Percentiles rank a stretch among this genome's conserved stretches.
phyloP scores from a whole-genome alignment of 1,139 yeast genomes.

The Pichia sp. region DNA sequence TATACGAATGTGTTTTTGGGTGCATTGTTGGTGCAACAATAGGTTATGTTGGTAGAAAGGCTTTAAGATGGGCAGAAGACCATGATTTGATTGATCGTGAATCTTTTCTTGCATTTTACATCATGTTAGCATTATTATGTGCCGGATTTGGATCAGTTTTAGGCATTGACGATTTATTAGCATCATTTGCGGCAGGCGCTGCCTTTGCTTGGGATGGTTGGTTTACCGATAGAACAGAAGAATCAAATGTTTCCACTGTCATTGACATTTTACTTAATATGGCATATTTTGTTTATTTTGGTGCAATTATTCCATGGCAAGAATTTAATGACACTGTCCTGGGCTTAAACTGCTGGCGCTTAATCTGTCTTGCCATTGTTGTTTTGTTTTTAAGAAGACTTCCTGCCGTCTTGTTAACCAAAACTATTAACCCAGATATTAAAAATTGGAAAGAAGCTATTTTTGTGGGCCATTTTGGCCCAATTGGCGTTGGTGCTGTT shows the following conservation, averaged over 20 bases:
- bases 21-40: slow-evolving; percentile 66
- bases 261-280: slow-evolving; percentile 78
- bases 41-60: slow-evolving; percentile 70
- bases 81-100: slow-evolving; percentile 81
- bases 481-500: slow-evolving; percentile 96
- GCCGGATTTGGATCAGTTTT: slow-evolving; percentile 91
- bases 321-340: slow-evolving; percentile 59
- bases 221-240: slow-evolving; percentile 82
- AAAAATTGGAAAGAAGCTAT: slow-evolving; percentile 93
- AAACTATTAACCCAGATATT: slow-evolving; percentile 84
- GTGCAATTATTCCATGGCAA: slow-evolving; percentile 92
- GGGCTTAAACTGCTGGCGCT: slow-evolving; percentile 80
- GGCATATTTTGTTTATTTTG: slow-evolving; percentile 88
- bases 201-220: slow-evolving; percentile 97
- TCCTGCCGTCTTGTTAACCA: slow-evolving; percentile 76
- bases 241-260: slow-evolving; percentile 86
- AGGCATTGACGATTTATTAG: slow-evolving; percentile 88
- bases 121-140: slow-evolving; percentile 77
- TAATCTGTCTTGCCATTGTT: slow-evolving; percentile 73
- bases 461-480: slow-evolving; percentile 97
- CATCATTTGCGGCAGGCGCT: slow-evolving; percentile 92
- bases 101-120: slow-evolving; percentile 85
- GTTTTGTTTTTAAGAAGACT: slow-evolving; percentile 77
- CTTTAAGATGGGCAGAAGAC: slow-evolving; percentile 73
- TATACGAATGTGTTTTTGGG: slow-evolving; percentile 88